Percentiles rank a stretch among this genome's conserved stretches.
phyloP scores from a whole-genome alignment of 176 grass and related monocot genomes.

The Chloris gayana region DNA sequence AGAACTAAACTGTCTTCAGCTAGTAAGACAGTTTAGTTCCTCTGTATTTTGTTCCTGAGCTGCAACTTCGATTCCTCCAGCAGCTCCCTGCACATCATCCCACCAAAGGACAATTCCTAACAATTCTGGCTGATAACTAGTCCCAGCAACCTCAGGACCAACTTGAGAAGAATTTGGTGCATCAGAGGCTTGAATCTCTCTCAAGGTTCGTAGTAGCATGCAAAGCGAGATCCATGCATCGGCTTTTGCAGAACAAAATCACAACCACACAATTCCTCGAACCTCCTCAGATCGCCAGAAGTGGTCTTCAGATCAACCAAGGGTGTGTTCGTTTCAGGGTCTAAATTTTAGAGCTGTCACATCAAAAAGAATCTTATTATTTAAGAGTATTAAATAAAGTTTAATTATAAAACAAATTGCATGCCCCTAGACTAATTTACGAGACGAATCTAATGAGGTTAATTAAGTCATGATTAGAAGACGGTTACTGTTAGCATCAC shows the following conservation, averaged over 20 bases:
- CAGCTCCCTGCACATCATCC: background rate
- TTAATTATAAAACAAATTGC: too few relatives aligned
- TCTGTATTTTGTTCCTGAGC: background rate
- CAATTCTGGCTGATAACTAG: too few relatives aligned
- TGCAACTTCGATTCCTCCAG: background rate
- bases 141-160: background rate
- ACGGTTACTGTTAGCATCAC: too few relatives aligned
- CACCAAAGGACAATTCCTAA: too few relatives aligned
- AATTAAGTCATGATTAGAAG: too few relatives aligned
- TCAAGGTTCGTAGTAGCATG: slow-evolving; percentile 23
- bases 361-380: too few relatives aligned
- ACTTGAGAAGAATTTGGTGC: background rate
- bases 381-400: too few relatives aligned
- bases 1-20: slow-evolving; percentile 58
- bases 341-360: too few relatives aligned
- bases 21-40: slow-evolving; percentile 58
- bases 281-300: slow-evolving; percentile 38
- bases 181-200: slow-evolving; percentile 34
- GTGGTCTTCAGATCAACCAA: slow-evolving; percentile 50
- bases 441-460: too few relatives aligned
- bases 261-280: slow-evolving; percentile 39
- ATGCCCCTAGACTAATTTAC: too few relatives aligned
- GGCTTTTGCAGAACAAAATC: slow-evolving; percentile 67
- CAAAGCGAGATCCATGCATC: slow-evolving; percentile 71
- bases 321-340: too few relatives aligned